A percentile compares a stretch with the other conserved stretches of the same genome.
Conservation (phyloP, 495 filamentous ascomycete genomes). For the Talaromyces wortmannii region DNA sequence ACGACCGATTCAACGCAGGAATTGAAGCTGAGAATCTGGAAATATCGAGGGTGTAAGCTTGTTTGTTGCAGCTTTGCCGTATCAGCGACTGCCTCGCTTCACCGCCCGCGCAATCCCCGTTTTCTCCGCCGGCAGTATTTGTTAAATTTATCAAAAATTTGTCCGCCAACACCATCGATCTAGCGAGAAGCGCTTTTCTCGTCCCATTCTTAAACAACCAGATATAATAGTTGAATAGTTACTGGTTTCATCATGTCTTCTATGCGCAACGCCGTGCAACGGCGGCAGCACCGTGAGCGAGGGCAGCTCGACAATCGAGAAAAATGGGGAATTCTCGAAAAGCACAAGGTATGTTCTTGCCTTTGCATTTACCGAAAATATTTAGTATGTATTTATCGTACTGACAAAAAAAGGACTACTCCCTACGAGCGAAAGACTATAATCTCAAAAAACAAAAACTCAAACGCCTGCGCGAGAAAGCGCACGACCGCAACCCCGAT, state of each 20-base stretch:
- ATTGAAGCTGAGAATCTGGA: neutral
- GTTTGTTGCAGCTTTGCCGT: no score
- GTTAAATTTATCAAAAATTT: neutral
- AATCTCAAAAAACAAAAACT: conserved; percentile 77
- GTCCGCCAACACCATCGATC: neutral
- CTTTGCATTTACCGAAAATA: neutral
- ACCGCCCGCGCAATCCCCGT: neutral
- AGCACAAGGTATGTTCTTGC: conserved; percentile 60
- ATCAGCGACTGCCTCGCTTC: neutral
- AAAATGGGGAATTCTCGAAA: conserved; percentile 81
- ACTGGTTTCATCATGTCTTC: conserved; percentile 56
- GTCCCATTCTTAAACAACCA: no score
- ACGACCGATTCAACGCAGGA: no score
- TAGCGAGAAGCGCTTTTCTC: no score
- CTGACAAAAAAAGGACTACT: conserved; percentile 64
- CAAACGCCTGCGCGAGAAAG: conserved; percentile 72
- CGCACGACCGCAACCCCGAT: conserved; percentile 84
- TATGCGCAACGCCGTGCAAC: conserved; percentile 72
- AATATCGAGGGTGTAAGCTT: neutral
- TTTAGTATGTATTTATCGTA: neutral
- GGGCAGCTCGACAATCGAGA: conserved; percentile 75
- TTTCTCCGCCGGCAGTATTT: neutral
- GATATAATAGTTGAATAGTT: no score
- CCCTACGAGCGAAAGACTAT: conserved; percentile 82
- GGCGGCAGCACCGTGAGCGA: conserved; percentile 77